Evolutionary conservation across 306 rosid species (phyloP), one percentile per base, ranked within the genome.

Genomic region (Pyrus pyrifolia): DNA sequence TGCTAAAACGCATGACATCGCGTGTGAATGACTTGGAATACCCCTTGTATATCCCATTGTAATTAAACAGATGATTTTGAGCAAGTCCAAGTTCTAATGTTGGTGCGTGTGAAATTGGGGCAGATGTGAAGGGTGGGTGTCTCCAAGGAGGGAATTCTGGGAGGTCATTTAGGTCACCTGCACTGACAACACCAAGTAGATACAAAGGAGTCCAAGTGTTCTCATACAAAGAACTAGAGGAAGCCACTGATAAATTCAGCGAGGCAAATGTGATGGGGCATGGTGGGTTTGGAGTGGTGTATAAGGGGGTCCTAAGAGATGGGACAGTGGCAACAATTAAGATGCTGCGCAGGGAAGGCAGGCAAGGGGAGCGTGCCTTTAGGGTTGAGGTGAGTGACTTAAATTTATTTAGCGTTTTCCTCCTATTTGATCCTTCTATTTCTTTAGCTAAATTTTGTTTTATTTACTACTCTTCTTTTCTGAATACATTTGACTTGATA

Each of bases 361-460:
- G 86, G 88, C 98, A 91, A 57, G 91, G 93, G 71, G 99, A 96
- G 88, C 99, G 98, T 84, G 90, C 94, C 62, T 96, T 96, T 87
- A 89, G 98, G 85, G 78, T 83, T 77, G 98, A 96, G 99, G 99
- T 96, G 22, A 81, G 80, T 78, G 60, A 73, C 86, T 88, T 86
- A 83, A 83, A 84, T 88, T 87, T 68, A 80, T 78, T 81, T 80
- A 72, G n/a, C 38, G 67, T 71, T 49, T 81, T 86, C 65, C 77
- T 83, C 22, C 76, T 51, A 67, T 80, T 78, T 67, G 81, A 75
- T 81, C 60, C 19, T 21, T 67, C 75, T 38, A 42, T 62, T 33
- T 78, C 38, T 71, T 72, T 19, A 70, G 52, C 4, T 19, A 6
- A 42, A 22, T 40, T 25, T 45, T 45, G 60, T 44, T 45, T 40